Conservation (phyloP, 2,329 filamentous ascomycete species). For the Madurella mycetomatis region DNA sequence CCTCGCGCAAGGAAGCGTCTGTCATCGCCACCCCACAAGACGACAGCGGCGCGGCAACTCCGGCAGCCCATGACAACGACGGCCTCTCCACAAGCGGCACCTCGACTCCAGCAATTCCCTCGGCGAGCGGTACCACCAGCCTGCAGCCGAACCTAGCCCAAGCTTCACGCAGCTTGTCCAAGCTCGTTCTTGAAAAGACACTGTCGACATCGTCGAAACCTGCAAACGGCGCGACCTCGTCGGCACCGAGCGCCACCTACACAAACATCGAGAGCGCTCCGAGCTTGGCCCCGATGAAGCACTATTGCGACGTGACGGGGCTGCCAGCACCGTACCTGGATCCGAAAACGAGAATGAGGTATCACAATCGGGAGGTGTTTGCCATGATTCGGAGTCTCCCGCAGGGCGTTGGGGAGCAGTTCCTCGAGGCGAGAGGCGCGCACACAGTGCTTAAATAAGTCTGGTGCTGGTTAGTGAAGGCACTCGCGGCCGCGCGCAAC, state of each 20-base stretch:
- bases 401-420: constrained; percentile 80
- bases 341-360: constrained; percentile 88
- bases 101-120: constrained; percentile 53
- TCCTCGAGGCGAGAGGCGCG: constrained; percentile 82
- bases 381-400: constrained; percentile 72
- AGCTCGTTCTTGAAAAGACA: constrained; percentile 76
- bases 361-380: constrained; percentile 92
- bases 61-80: constrained; percentile 44
- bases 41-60: constrained; percentile 70
- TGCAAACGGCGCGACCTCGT: constrained; percentile 34
- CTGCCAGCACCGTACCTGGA: constrained; percentile 88
- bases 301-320: constrained; percentile 95
- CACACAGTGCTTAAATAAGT: constrained; percentile 87
- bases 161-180: constrained; percentile 79
- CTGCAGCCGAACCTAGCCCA: constrained; percentile 74
- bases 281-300: constrained; percentile 75
- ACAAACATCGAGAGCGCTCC: constrained; percentile 92
- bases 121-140: constrained; percentile 34
- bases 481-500: not conserved
- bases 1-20: constrained; percentile 83
- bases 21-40: constrained; percentile 73
- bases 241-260: constrained; percentile 75
- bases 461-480: not conserved
- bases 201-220: constrained; percentile 43
- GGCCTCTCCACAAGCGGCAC: constrained; percentile 54